Base-by-base conservation (phyloP, 2,329 filamentous ascomycete species). In the Ascochyta rabiei region DNA sequence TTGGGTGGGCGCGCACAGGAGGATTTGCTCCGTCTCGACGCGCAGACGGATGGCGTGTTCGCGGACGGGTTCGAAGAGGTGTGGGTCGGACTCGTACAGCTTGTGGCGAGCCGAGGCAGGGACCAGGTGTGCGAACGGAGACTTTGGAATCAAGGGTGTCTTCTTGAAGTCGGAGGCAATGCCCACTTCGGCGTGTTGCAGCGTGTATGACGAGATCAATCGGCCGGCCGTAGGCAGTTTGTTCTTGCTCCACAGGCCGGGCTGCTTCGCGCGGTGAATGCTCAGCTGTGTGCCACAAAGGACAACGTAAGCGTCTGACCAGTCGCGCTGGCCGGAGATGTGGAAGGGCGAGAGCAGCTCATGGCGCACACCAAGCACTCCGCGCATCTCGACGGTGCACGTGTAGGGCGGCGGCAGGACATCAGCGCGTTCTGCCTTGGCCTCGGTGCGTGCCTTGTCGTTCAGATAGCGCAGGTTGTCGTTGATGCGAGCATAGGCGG, bases 171-270 rank as follows among this genome's bases (percentile, higher is more conserved):
- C 89, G 15, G 85, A 83, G 9, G 89, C 89, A 57, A 91, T 83
- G 10, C 89, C 89, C 19, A 89, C 84, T 72, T 92, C 89, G 19
- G 89, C 89, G 69, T 91, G 87, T 60, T 90, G 83, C 42, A 92
- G 79, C 47, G 86, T 89, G 69, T 90, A 92, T n/a, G 82, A 83
- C 69, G 81, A 84, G 59, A 90, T 77, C 33, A 91, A 74, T 50
- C 79, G 79, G 18, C 83, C 84, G 75, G 87, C 35, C 75, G 79
- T 24, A 78, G 83, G 63, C 77, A 79, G 66, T 82, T 81, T 16
- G 80, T 75, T 76, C 60, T 80, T 82, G 65, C 68, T 70, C 58
- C 74, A 67, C 24, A 76, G 50, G 38, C 60, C 33, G 1, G 83
- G 80, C 62, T 82, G 82, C 74, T 89, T 89, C 48, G 83, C 79